A percentile compares a stretch with the other conserved stretches of the same genome.
These are phyloP conservation scores for Echria macrotheca DNA, from an alignment of 495 filamentous ascomycete genomes.

Conservation along the genomic window DNA sequence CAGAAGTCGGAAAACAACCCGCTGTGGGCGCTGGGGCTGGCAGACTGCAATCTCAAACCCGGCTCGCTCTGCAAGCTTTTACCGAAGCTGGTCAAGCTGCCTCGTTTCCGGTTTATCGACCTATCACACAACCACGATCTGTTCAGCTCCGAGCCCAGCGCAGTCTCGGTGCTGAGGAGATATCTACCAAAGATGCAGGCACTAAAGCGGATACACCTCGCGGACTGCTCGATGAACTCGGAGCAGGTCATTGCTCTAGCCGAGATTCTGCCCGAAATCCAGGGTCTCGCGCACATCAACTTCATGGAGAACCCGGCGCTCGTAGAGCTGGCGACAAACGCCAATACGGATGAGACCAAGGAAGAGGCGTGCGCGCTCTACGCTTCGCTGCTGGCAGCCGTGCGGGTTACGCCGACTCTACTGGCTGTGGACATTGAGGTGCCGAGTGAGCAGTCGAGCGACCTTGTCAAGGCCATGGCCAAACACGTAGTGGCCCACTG, in stretches of 20 bases:
- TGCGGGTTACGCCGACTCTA: slow-evolving; percentile 74
- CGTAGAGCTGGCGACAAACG: slow-evolving; percentile 53
- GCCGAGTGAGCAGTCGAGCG: slow-evolving; percentile 68
- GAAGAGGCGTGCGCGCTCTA: slow-evolving; percentile 94
- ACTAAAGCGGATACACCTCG: slow-evolving; percentile 81
- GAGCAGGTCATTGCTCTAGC: slow-evolving; percentile 85
- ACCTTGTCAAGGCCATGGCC: slow-evolving; percentile 86
- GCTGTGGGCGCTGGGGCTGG: slow-evolving; percentile 78
- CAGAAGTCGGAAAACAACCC: slow-evolving; percentile 52
- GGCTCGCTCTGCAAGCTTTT: slow-evolving; percentile 68
- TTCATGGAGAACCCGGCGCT: slow-evolving; percentile 79
- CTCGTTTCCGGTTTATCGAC: slow-evolving; percentile 82
- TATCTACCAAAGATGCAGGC: slow-evolving; percentile 77
- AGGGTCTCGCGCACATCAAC: slow-evolving; percentile 79
- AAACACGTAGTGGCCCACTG: slow-evolving; percentile 93
- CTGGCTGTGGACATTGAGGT: slow-evolving; percentile 91
- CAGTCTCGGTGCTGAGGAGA: slow-evolving; percentile 66
- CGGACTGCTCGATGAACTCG: slow-evolving; percentile 77
- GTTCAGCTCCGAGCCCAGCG: slow-evolving; percentile 68
- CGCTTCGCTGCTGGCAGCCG: slow-evolving; percentile 84
- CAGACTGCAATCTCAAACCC: slow-evolving; percentile 76
- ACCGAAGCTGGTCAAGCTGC: slow-evolving; percentile 63
- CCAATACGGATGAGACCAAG: slow-evolving; percentile 64
- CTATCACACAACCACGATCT: slow-evolving; percentile 82
- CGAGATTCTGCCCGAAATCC: slow-evolving; percentile 81